Base-by-base conservation (phyloP, 371 early-diverging fungal genomes). In the Chytridium lagenaria region DNA sequence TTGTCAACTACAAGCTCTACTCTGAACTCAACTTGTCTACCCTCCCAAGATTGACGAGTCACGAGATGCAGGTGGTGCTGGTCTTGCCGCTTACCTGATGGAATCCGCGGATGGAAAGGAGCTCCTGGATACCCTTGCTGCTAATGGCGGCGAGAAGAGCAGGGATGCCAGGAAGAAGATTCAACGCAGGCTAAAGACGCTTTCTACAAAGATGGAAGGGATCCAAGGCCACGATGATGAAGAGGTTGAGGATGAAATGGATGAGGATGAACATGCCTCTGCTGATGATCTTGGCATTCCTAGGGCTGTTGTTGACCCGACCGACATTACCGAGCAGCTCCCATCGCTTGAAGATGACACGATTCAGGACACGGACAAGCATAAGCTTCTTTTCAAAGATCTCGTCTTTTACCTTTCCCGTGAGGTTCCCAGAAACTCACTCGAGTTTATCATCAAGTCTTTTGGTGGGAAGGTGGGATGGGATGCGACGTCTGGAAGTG, bases 1-100 rank as follows among this genome's bases (percentile, higher is more conserved):
- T 98, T 81, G 93, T 97, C 82, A 96, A 95, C 87, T 97, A 85
- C 85, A 94, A 91, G 72, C 88, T 98, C 67, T 98, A 90, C 84
- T 87, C 88, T 49, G 94, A 94, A 50, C 73, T 89, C 69, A 93
- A 95, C 85, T 83, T 59, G 85, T 89, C 26, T 97, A 97, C 77
- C 98, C 99, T 44, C 97, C 97, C 55, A 87, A 86, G 76, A 61
- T 97, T 50, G 92, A 94, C 76, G 77, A 70, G 38, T 74, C 78
- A 33, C 72, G 86, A 76, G 91, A 92, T 44, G 89, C 86, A 31
- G 85, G 79, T 44, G 93, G 86, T 63, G 93, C 89, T 37, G 92
- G 92, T 23, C 86, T 96, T 68, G 86, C 86, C 64, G 89, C 92
- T 30, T 79, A 90, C 75, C 80, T 90, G 52, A 84, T 95, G 65